phyloP scores from a whole-genome alignment of 2,329 filamentous ascomycete genomes.

The Colletotrichum caudatum region DNA sequence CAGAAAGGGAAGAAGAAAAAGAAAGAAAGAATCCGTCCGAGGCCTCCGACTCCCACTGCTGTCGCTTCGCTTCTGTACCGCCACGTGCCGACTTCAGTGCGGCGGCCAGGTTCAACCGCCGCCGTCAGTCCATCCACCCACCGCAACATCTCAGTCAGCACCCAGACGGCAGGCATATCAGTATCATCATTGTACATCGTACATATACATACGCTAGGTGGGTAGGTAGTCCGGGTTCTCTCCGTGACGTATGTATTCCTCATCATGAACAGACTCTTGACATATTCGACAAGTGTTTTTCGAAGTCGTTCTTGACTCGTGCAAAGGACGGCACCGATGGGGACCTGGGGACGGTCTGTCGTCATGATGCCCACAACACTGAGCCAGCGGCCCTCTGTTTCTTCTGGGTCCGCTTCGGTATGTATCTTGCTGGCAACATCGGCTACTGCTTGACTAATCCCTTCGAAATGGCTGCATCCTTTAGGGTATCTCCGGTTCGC shows the following conservation, averaged over 20 bases:
- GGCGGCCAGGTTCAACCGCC: conserved; percentile 9
- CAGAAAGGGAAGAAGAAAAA: not conserved
- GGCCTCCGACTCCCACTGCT: conserved; percentile 2
- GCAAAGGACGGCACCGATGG: conserved; percentile 30
- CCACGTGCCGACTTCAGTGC: conserved; percentile 32
- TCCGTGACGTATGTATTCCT: conserved; percentile 28
- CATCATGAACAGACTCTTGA: conserved; percentile 22
- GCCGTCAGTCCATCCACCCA: not conserved
- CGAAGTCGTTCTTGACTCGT: conserved; percentile 33
- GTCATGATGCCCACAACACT: conserved; percentile 41
- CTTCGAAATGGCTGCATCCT: conserved; percentile 35
- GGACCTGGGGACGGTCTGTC: conserved; percentile 33
- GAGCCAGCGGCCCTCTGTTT: not conserved
- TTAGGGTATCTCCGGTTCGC: conserved; percentile 36
- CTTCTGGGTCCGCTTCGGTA: conserved; percentile 29
- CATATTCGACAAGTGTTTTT: conserved; percentile 9
- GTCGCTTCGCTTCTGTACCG: not conserved
- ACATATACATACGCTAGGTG: no score
- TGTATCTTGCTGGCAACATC: conserved; percentile 32
- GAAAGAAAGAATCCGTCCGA: conserved; percentile 3
- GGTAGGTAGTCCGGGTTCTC: not conserved
- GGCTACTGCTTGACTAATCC: conserved; percentile 39
- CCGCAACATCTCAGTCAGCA: conserved; percentile 31
- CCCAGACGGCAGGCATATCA: conserved; percentile 23
- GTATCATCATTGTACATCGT: no score